Evolutionary conservation across 192 early-diverging fungal genomes (phyloP).

Genomic region (Backusella tarrabulga): DNA sequence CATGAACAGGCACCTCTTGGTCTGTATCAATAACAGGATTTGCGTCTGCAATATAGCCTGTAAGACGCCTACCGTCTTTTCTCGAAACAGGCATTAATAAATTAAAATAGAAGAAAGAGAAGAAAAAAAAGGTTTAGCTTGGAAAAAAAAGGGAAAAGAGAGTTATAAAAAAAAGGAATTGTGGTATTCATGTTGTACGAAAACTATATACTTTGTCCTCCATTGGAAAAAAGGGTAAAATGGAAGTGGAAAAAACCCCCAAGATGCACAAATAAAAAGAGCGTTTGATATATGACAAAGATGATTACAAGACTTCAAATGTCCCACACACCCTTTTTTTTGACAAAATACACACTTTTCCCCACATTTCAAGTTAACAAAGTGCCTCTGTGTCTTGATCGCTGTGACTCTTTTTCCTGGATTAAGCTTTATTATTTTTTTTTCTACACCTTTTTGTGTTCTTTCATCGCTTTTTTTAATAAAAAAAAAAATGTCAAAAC

Average conservation of each 20-base stretch:
- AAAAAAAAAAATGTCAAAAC: constrained; percentile 12
- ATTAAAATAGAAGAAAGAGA: background rate
- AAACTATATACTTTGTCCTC: background rate
- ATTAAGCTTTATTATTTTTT: background rate
- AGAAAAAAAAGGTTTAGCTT: constrained; percentile 6
- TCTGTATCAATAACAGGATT: background rate
- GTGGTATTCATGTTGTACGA: background rate
- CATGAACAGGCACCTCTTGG: constrained; percentile 33
- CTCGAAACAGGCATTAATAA: constrained; percentile 3
- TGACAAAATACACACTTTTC: background rate
- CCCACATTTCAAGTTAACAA: background rate
- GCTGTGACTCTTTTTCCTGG: background rate
- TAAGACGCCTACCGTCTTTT: constrained; percentile 12
- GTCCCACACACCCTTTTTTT: background rate
- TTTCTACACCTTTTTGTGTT: background rate
- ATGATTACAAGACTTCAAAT: too few species aligned
- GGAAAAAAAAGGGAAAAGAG: background rate
- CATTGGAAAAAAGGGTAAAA: background rate
- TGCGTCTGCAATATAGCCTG: constrained; percentile 9
- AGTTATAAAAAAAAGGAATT: background rate
- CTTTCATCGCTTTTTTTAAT: too few species aligned
- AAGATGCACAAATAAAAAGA: background rate
- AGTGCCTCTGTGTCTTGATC: background rate
- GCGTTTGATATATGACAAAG: background rate
- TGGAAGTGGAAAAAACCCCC: background rate